A percentile compares a stretch with the other conserved stretches of the same genome.
Conservation (phyloP, 2,329 filamentous ascomycete genomes). For the Xylaria multiplex region DNA sequence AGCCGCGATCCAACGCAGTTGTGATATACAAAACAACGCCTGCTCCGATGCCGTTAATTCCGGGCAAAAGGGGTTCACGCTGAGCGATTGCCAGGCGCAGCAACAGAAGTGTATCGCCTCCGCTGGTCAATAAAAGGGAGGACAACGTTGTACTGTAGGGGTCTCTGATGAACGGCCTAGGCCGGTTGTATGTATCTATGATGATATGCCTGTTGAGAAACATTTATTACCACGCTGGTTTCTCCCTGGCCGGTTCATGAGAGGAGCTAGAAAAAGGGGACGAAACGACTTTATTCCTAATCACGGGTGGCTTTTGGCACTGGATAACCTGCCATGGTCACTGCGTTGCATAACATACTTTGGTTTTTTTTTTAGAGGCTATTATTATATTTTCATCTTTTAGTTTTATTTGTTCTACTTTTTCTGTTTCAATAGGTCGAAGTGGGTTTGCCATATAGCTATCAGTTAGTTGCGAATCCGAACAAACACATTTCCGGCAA, state of each 20-base stretch:
- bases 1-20: constrained; percentile 68
- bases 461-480: constrained; percentile 27
- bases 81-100: constrained; percentile 66
- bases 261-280: constrained; percentile 21
- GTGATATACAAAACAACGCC: constrained; percentile 70
- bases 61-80: constrained; percentile 55
- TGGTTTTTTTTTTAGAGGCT: constrained; percentile 32
- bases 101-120: constrained; percentile 42
- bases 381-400: constrained; percentile 29
- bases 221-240: constrained; percentile 20
- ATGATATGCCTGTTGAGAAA: constrained; percentile 5
- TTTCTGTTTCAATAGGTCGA: neutral
- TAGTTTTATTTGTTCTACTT: constrained; percentile 21
- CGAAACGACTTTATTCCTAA: constrained; percentile 33
- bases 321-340: constrained; percentile 31
- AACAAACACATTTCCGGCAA: constrained; percentile 33
- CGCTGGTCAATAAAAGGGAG: constrained; percentile 28
- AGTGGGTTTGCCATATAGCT: constrained; percentile 29
- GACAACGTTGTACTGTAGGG: constrained; percentile 2
- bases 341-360: constrained; percentile 27
- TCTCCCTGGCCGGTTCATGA: constrained; percentile 14
- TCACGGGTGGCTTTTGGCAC: constrained; percentile 27
- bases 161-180: constrained; percentile 2
- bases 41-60: constrained; percentile 68
- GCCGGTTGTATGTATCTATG: constrained; percentile 24